Evolutionary conservation across 2,329 filamentous ascomycete species (phyloP).

Genomic region (Monosporascus sp.): DNA sequence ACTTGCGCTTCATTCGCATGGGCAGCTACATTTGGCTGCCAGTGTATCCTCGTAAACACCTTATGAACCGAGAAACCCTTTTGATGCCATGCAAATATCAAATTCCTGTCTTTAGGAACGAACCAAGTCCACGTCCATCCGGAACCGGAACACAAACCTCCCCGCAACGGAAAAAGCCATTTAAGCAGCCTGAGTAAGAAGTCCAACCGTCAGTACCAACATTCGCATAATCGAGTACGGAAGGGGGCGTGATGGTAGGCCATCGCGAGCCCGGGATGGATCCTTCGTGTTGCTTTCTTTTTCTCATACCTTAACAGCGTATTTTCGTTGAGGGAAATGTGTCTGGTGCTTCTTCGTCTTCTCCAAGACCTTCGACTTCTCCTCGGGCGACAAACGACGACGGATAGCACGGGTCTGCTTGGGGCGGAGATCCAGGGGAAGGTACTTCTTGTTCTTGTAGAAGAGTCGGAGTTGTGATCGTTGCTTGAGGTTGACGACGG

Average conservation of each 20-base stretch:
- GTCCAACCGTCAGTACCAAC: not conserved
- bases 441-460: constrained; percentile 99
- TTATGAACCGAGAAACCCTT: constrained; percentile 32
- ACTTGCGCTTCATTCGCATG: not conserved
- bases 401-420: constrained; percentile 99
- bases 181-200: not conserved
- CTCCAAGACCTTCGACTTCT: constrained; percentile 76
- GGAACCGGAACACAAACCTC: constrained; percentile 19
- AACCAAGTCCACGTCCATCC: constrained; percentile 22
- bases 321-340: constrained; percentile 99
- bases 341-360: constrained; percentile 94
- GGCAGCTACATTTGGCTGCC: constrained; percentile 29
- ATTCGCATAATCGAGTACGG: not conserved
- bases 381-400: constrained; percentile 87
- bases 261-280: too few relatives aligned
- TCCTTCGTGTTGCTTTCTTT: not conserved
- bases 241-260: too few relatives aligned
- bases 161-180: constrained; percentile 4
- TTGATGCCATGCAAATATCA: constrained; percentile 34
- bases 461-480: constrained; percentile 95
- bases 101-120: constrained; percentile 27
- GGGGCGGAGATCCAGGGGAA: constrained; percentile 93
- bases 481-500: constrained; percentile 99
- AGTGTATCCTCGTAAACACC: constrained; percentile 31
- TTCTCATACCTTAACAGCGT: constrained; percentile 84